These are phyloP conservation scores for Suillus cothurnatus DNA, from an alignment of 768 basidiomycete genomes.

Conservation along the genomic window DNA sequence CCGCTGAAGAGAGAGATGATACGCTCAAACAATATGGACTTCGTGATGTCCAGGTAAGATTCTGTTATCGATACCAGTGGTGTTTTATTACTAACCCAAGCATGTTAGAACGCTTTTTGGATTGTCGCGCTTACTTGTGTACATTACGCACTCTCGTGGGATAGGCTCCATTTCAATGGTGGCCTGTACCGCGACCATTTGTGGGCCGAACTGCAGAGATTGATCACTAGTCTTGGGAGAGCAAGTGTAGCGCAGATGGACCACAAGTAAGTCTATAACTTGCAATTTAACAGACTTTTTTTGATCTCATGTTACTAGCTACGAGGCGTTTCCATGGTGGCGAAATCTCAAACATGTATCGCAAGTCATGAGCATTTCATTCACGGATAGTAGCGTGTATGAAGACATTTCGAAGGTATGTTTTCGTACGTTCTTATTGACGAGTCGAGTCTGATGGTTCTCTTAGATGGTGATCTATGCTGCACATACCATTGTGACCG, in stretches of 20 bases:
- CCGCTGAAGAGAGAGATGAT: too few relatives aligned
- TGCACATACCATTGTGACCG: slow-evolving; percentile 24
- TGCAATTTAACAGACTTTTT: not conserved
- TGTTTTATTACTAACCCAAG: not conserved
- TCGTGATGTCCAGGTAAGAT: not conserved
- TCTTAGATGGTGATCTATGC: slow-evolving; percentile 33
- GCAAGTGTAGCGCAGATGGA: slow-evolving; percentile 1
- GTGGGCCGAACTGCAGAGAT: not conserved
- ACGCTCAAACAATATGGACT: not conserved
- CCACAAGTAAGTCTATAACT: slow-evolving; percentile 3
- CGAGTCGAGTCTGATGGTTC: not conserved
- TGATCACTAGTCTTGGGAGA: too few relatives aligned
- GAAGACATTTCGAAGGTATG: slow-evolving; percentile 40
- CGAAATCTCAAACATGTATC: slow-evolving; percentile 34
- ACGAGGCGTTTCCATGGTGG: slow-evolving; percentile 32
- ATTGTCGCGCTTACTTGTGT: not conserved
- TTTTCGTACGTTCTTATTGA: not conserved
- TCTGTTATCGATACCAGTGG: not conserved
- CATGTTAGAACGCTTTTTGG: not conserved
- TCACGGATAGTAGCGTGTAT: slow-evolving; percentile 37
- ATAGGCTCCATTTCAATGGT: not conserved
- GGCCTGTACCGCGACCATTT: not conserved
- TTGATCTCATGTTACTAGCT: not conserved
- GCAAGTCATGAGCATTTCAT: slow-evolving; percentile 25
- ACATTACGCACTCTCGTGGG: not conserved